Conservation (phyloP, 768 basidiomycete species). For the Suillus decipiens region DNA sequence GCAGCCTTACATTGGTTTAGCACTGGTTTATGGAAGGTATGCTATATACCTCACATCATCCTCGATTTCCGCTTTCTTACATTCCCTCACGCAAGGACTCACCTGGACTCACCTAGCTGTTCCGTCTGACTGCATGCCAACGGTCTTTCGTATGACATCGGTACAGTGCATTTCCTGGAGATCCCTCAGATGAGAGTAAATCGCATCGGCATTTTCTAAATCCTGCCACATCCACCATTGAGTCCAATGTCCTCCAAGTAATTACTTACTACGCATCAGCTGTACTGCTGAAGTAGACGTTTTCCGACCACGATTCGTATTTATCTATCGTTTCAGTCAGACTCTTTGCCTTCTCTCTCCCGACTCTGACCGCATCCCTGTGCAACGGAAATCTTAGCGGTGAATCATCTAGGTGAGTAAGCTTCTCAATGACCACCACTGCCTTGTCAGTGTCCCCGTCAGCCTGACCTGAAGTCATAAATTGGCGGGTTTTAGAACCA, state of each 20-base stretch:
- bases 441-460: conserved; percentile 26
- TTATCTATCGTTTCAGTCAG: conserved; percentile 19
- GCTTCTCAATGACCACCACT: conserved; percentile 22
- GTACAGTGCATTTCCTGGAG: no score
- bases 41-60: no score
- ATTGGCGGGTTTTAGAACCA: conserved; percentile 7
- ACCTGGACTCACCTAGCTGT: no score
- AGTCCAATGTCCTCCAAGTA: not conserved
- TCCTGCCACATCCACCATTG: not conserved
- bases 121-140: no score
- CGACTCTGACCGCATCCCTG: not conserved
- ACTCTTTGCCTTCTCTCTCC: conserved; percentile 16
- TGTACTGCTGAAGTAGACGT: conserved; percentile 19
- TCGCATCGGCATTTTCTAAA: no score
- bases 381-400: conserved; percentile 26
- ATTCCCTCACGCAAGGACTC: no score
- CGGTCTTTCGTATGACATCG: no score
- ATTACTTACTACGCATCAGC: not conserved
- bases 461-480: not conserved
- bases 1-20: no score
- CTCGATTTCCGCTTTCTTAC: no score
- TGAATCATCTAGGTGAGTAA: conserved; percentile 21
- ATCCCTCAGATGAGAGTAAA: no score
- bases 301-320: conserved; percentile 26
- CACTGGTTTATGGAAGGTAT: no score